A percentile compares a stretch with the other conserved stretches of the same genome.
phyloP scores from a whole-genome alignment of 2,329 filamentous ascomycete species.

The Fusarium siculi region DNA sequence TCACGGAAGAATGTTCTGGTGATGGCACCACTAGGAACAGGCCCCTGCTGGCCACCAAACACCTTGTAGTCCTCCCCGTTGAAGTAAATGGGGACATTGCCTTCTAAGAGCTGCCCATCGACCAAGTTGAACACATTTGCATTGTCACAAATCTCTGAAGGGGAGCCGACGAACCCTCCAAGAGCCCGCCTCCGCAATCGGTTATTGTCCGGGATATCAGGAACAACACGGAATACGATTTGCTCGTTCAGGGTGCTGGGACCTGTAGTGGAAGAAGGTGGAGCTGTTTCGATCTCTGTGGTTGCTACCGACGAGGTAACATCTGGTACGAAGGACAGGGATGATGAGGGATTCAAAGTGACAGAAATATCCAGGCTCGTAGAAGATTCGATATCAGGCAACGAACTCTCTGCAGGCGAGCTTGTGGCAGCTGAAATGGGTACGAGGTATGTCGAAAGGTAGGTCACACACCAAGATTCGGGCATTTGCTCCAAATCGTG shows the following conservation, averaged over 20 bases:
- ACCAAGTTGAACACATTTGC: neutral
- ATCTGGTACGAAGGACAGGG: neutral
- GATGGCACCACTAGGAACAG: neutral
- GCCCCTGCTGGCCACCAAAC: neutral
- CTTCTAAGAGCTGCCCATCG: neutral
- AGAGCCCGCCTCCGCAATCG: neutral
- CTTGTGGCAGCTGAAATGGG: neutral
- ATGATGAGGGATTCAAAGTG: neutral
- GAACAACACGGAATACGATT: neutral
- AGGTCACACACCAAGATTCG: neutral
- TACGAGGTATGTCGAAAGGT: neutral
- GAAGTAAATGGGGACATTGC: neutral
- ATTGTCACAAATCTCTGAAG: neutral
- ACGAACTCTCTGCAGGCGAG: neutral
- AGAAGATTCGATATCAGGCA: neutral
- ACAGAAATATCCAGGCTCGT: neutral
- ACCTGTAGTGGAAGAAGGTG: neutral
- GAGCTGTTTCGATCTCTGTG: neutral
- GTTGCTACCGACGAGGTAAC: neutral
- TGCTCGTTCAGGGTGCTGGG: neutral
- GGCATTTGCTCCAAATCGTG: neutral
- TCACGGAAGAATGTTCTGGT: neutral
- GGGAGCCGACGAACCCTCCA: neutral
- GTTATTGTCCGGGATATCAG: neutral
- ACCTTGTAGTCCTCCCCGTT: neutral